Conservation (phyloP, 441 rosid species). For the Adansonia rubrostipa region DNA sequence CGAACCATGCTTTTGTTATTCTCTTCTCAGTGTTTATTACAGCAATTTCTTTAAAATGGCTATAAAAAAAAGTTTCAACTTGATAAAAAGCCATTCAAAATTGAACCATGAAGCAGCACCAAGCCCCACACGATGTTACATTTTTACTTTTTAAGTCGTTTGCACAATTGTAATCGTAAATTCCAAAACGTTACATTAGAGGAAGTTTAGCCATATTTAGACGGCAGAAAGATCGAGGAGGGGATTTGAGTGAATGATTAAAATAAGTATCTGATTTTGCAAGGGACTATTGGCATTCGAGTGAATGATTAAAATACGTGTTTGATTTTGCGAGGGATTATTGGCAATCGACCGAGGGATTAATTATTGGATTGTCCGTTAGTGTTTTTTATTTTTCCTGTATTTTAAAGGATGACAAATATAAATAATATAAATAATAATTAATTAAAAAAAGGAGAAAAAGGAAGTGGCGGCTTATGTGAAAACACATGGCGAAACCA, state of each 20-base stretch:
- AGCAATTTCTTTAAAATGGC: background rate
- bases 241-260: too few relatives aligned
- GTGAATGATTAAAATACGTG: too few relatives aligned
- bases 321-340: too few relatives aligned
- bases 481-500: conserved; percentile 31
- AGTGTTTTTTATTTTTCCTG: background rate
- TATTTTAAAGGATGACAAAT: too few relatives aligned
- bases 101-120: background rate
- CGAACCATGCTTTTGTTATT: conserved; percentile 4
- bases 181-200: background rate
- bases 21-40: background rate
- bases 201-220: background rate
- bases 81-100: background rate
- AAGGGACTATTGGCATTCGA: too few relatives aligned
- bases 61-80: background rate
- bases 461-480: background rate
- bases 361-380: too few relatives aligned
- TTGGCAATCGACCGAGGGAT: too few relatives aligned
- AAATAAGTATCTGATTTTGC: too few relatives aligned
- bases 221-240: background rate
- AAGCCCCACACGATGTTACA: background rate
- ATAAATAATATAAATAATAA: too few relatives aligned
- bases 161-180: background rate
- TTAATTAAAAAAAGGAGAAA: background rate
- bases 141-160: background rate